A percentile compares a stretch with the other conserved stretches of the same genome.
These are phyloP conservation scores for Curvularia sp. DNA, from an alignment of 2,329 filamentous ascomycete genomes.

Conservation along the genomic window DNA sequence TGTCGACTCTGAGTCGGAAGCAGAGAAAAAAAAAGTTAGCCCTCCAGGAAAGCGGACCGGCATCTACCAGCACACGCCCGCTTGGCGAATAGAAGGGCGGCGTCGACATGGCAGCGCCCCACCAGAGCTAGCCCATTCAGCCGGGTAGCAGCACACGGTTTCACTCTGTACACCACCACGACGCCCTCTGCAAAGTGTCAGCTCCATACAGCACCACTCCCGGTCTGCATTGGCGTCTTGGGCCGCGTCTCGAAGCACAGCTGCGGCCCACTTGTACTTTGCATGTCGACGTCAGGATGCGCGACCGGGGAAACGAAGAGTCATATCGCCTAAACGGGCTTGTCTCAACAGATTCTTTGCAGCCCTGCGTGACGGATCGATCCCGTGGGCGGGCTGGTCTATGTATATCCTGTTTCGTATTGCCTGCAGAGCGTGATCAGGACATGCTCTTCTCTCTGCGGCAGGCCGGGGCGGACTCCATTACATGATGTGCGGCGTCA, in stretches of 20 bases:
- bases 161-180: slow-evolving; percentile 26
- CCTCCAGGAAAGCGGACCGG: slow-evolving; percentile 29
- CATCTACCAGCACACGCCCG: slow-evolving; percentile 12
- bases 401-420: background rate
- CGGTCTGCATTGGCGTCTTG: slow-evolving; percentile 3
- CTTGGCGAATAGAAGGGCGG: slow-evolving; percentile 17
- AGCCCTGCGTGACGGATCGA: slow-evolving; percentile 1
- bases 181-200: slow-evolving; percentile 17
- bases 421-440: background rate
- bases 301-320: slow-evolving; percentile 8
- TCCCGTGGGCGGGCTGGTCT: slow-evolving; percentile 2
- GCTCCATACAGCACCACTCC: slow-evolving; percentile 11
- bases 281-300: slow-evolving; percentile 16
- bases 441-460: slow-evolving; percentile 6
- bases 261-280: slow-evolving; percentile 10
- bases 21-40: slow-evolving; percentile 20
- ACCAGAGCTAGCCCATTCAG: slow-evolving; percentile 12
- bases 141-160: slow-evolving; percentile 13
- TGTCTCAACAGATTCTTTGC: slow-evolving; percentile 12
- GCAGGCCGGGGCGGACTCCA: slow-evolving; percentile 8
- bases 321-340: slow-evolving; percentile 10
- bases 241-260: slow-evolving; percentile 1
- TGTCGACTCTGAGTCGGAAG: slow-evolving; percentile 6
- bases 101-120: slow-evolving; percentile 16
- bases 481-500: slow-evolving; percentile 16